Evolutionary conservation across 1,284 basidiomycete genomes (phyloP), one percentile per base, ranked within the genome.

Genomic region (Ganoderma sinense): DNA sequence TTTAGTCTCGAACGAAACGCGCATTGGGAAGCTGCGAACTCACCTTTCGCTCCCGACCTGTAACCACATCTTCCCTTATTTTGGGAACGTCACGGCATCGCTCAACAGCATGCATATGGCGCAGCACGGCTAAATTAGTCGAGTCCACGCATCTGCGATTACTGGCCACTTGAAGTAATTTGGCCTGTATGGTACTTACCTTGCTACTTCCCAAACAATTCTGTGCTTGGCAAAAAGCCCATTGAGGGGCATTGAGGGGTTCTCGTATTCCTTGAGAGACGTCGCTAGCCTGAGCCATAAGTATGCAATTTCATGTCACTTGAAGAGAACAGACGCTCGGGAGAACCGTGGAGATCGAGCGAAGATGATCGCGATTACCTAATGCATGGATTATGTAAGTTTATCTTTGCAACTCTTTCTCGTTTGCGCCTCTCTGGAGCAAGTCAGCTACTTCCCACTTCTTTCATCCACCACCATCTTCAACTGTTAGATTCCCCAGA

Each of bases 401-500:
- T 67, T 67, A 72, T 71, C 74, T 73, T 41, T 71, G 61, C 70
- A 72, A 70, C 71, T 74, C 74, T 73, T 73, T 74, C 71, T 68
- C 64, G 59, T 73, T 71, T 74, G 72, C 74, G 73, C 74, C 73
- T 75, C 74, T 69, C 67, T 71, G 71, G 69, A 64, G 68, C 71
- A 70, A 68, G 63, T 68, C 69, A 66, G 67, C 20, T 72, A 72
- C 67, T 62, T 62, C 53, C 51, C 64, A 69, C 75, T 75, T 77
- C 76, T 71, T 76, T 66, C 73, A 73, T 73, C 71, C 70, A 74
- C 76, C 74, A 72, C 77, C 73, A 71, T 76, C 76, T 71, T 72
- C 62, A 45, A 69, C 69, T 75, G 71, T 69, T 73, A 73, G 75
- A 75, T 70, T 71, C 66, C 71, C 68, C 77, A 78, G 73, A 91